These are phyloP conservation scores for Fraxinus sp. DNA, from an alignment of 305 asterid species.

Conservation along the genomic window DNA sequence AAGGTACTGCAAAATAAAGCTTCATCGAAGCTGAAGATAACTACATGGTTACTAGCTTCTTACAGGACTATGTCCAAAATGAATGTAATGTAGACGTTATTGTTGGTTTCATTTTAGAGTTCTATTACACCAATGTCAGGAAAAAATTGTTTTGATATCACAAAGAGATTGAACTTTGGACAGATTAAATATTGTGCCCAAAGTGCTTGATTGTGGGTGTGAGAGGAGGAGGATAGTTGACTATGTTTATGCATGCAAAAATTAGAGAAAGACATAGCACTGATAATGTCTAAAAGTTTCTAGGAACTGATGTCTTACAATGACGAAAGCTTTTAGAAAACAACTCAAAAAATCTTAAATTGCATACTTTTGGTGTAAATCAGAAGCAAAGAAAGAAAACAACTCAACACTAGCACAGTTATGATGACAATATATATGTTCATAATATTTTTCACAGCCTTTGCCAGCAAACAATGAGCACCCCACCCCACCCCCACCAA, in stretches of 20 bases:
- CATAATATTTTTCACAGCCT: slow-evolving; percentile 28
- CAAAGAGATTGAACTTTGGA: background rate
- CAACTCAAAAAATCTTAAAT: slow-evolving; percentile 11
- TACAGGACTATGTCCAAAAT: background rate
- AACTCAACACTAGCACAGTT: slow-evolving; percentile 24
- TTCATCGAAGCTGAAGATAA: background rate
- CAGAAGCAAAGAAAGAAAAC: slow-evolving; percentile 8
- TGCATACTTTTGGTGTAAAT: background rate
- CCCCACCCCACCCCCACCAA: background rate
- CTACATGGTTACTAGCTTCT: background rate
- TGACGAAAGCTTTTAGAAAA: slow-evolving; percentile 32
- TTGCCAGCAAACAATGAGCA: slow-evolving; percentile 34
- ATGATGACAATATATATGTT: slow-evolving; percentile 33
- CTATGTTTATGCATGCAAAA: slow-evolving; percentile 34
- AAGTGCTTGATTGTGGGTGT: slow-evolving; percentile 7
- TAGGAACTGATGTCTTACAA: slow-evolving; percentile 12
- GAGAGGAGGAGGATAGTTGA: slow-evolving; percentile 17
- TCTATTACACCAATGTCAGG: background rate
- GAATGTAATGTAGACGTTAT: background rate
- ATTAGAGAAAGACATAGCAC: slow-evolving; percentile 12
- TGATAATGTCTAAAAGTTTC: slow-evolving; percentile 18
- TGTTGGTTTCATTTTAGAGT: background rate
- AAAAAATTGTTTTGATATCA: background rate
- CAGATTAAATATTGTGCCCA: background rate
- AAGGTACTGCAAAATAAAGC: background rate